Evolutionary conservation across 1,284 basidiomycete genomes (phyloP).

Genomic region (Irpex lacteus): DNA sequence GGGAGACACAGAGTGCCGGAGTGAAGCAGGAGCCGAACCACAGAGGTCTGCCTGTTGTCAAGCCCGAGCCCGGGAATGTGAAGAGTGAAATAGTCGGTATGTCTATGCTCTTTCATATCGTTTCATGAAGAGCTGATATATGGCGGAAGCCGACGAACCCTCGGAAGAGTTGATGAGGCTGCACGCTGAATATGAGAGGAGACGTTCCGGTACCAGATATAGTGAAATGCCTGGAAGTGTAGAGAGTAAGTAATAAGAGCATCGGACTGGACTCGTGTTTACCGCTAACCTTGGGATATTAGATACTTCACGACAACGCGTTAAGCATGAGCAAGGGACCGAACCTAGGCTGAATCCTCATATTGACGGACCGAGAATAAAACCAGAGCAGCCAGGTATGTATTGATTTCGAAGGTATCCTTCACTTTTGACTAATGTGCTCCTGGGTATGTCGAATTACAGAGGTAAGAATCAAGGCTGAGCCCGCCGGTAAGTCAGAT

Average conservation of each 20-base stretch:
- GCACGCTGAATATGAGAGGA: neutral
- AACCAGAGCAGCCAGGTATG: neutral
- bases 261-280: neutral
- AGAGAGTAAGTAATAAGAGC: neutral
- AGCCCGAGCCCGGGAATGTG: neutral
- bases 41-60: neutral
- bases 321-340: neutral
- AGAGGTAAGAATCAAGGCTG: neutral
- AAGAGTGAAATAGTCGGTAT: neutral
- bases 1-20: neutral
- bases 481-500: neutral
- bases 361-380: neutral
- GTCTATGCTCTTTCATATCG: neutral
- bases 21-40: neutral
- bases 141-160: neutral
- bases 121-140: neutral
- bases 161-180: neutral
- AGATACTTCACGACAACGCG: neutral
- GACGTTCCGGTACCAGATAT: neutral
- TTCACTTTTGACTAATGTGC: neutral
- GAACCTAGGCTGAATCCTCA: neutral
- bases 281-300: neutral
- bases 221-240: neutral
- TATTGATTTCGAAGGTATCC: neutral
- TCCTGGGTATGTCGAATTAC: neutral